A percentile compares a stretch with the other conserved stretches of the same genome.
Conservation (phyloP, 305 asterid species). For the Solanum hybrid region DNA sequence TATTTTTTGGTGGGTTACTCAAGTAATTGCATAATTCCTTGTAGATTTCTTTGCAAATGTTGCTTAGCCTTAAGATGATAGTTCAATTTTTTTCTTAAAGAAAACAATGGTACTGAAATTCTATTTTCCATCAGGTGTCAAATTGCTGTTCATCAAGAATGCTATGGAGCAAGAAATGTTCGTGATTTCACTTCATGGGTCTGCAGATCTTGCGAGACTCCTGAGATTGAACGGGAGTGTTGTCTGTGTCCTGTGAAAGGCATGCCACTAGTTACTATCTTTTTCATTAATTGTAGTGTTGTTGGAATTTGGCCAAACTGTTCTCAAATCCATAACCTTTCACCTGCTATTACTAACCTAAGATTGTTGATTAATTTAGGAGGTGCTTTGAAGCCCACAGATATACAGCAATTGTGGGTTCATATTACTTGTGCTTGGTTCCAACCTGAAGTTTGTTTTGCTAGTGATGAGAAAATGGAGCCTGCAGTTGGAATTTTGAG, state of each 20-base stretch:
- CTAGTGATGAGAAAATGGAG: slow-evolving; percentile 91
- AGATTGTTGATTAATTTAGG: slow-evolving; percentile 38
- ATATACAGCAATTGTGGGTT: slow-evolving; percentile 79
- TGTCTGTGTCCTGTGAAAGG: slow-evolving; percentile 99
- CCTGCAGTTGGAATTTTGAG: slow-evolving; percentile 93
- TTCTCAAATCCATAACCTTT: not conserved
- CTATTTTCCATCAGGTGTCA: slow-evolving; percentile 63
- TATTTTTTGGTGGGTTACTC: not conserved
- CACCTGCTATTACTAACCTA: slow-evolving; percentile 4
- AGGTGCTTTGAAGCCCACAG: slow-evolving; percentile 96
- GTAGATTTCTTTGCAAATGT: not conserved
- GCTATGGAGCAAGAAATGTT: slow-evolving; percentile 95
- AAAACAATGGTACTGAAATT: not conserved
- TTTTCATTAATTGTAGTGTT: not conserved
- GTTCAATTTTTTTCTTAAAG: not conserved
- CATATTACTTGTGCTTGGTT: slow-evolving; percentile 99
- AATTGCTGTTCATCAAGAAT: slow-evolving; percentile 99
- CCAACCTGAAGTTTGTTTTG: slow-evolving; percentile 95
- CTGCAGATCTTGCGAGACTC: slow-evolving; percentile 92
- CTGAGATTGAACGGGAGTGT: slow-evolving; percentile 87
- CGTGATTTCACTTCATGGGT: slow-evolving; percentile 97
- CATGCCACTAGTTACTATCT: slow-evolving; percentile 13
- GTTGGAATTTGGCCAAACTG: not conserved
- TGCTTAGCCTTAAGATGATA: not conserved
- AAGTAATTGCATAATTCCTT: not conserved